These are phyloP conservation scores for Colletotrichum sp. DNA, from an alignment of 2,329 filamentous ascomycete genomes.

Conservation along the genomic window DNA sequence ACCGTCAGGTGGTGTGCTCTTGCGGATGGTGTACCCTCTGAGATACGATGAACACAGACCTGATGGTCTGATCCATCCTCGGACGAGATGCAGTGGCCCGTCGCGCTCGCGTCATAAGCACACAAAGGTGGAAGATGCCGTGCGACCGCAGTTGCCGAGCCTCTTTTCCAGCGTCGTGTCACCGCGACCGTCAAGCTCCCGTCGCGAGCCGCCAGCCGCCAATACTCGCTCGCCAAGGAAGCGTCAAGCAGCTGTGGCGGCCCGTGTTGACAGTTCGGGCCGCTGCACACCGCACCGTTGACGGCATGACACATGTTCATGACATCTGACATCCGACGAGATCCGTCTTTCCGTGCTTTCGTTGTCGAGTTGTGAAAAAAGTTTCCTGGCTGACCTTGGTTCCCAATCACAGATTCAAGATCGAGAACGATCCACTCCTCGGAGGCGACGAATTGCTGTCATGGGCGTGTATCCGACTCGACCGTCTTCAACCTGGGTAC, in stretches of 20 bases:
- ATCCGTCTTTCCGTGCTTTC: not conserved
- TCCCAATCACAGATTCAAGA: constrained; percentile 50
- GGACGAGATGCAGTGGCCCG: not conserved
- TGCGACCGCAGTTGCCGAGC: not conserved
- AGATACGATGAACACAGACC: not conserved
- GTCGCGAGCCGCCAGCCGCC: not conserved
- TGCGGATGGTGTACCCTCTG: not conserved
- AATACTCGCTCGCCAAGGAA: not conserved
- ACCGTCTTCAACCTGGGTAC: constrained; percentile 60
- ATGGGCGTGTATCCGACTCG: constrained; percentile 66
- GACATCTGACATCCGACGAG: not conserved
- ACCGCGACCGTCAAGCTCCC: not conserved
- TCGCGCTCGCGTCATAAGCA: not conserved
- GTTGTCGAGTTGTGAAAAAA: not conserved
- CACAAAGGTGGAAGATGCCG: not conserved
- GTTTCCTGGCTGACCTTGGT: constrained; percentile 23
- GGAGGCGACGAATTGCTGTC: constrained; percentile 47
- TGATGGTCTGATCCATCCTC: constrained; percentile 5
- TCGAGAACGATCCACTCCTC: constrained; percentile 53
- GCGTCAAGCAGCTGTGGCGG: not conserved
- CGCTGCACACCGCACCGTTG: not conserved
- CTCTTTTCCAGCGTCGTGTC: not conserved
- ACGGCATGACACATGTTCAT: not conserved
- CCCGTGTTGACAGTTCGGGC: constrained; percentile 18
- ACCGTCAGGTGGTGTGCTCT: not conserved